phyloP scores from a whole-genome alignment of 108 stramenopile species.

The Pseudonitzschia pungens region DNA sequence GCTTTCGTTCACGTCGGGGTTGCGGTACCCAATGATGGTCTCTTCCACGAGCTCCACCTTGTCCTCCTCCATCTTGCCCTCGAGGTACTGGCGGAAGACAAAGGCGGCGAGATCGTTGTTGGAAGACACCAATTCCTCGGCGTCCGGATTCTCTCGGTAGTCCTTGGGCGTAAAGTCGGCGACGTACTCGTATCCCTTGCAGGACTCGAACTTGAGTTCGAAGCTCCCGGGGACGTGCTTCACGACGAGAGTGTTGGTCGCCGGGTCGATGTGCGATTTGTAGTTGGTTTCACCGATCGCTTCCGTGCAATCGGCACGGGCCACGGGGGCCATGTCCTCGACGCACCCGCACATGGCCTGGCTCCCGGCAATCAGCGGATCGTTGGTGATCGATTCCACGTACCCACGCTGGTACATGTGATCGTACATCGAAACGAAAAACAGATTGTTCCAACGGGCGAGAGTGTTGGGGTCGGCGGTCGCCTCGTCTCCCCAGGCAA shows the following conservation, averaged over 20 bases:
- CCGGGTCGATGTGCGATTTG: neutral
- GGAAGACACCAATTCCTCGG: neutral
- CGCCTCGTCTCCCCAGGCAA: conserved; percentile 41
- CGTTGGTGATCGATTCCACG: conserved; percentile 26
- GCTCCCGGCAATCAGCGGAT: conserved; percentile 37
- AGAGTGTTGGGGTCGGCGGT: neutral
- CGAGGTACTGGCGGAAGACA: conserved; percentile 8
- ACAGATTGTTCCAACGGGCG: conserved; percentile 40
- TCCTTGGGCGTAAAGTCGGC: neutral
- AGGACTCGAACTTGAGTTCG: neutral
- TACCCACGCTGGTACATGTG: conserved; percentile 57
- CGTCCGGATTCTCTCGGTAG: neutral
- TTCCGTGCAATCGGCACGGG: conserved; percentile 55
- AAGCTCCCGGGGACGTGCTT: neutral
- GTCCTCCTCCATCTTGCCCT: neutral
- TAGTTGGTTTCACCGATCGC: neutral
- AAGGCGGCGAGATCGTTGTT: conserved; percentile 9
- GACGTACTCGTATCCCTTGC: neutral
- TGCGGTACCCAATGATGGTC: conserved; percentile 3
- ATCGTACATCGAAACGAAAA: conserved; percentile 59
- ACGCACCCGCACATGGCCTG: conserved; percentile 52
- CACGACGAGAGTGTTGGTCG: neutral
- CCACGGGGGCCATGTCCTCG: conserved; percentile 56
- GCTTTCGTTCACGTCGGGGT: neutral
- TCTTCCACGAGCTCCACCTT: neutral